Evolutionary conservation across 2,329 filamentous ascomycete species (phyloP), one percentile per base, ranked within the genome.

Genomic region (Trichoderma breve): DNA sequence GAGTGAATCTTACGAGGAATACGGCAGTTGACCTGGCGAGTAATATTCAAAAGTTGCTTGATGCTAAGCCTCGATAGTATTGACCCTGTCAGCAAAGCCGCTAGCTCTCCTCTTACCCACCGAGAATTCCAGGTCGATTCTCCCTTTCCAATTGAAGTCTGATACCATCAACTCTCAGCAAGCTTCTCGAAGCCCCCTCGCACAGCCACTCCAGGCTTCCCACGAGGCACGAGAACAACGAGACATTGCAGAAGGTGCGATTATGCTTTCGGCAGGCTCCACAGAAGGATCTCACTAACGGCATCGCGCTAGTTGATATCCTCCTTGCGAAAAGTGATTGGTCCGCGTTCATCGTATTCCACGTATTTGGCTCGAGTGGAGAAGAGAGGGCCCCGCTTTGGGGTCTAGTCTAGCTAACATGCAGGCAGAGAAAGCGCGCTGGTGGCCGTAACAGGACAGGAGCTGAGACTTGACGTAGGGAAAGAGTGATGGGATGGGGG

Each of bases 311-410:
- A 65, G 53, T 14, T 21, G 12, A 21, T 69, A n/a, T n/a, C 65
- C 55, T 60, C 14, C 30, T 32, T 24, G 26, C 18, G 12, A n/a
- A 7, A 24, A 15, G 6, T 72, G 58, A 73, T 76, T 74, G 73
- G 69, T 70, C 79, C 77, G 78, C 76, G 75, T 78, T 78, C 76
- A 67, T 79, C 78, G 78, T 79, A 78, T 79, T 77, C 67, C 67
- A 55, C 71, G 28, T 36, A 65, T 64, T 30, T 43, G 47, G 51
- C 8, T 8, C 12, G 21, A 63, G 34, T 43, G 34, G 26, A 65
- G 28, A 24, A 24, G 2, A 1, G 8, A 43, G 12, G 5, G 26
- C 62, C 39, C 57, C 66, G 57, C 66, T 62, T 67, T 65, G 21
- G 6, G 12, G 32, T 34, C 66, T 18, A 61, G 32, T 4, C 5